Percentiles rank a stretch among this genome's conserved stretches.
phyloP scores from a whole-genome alignment of 2,329 filamentous ascomycete genomes.

The Tolypocladium cylindrosporum region DNA sequence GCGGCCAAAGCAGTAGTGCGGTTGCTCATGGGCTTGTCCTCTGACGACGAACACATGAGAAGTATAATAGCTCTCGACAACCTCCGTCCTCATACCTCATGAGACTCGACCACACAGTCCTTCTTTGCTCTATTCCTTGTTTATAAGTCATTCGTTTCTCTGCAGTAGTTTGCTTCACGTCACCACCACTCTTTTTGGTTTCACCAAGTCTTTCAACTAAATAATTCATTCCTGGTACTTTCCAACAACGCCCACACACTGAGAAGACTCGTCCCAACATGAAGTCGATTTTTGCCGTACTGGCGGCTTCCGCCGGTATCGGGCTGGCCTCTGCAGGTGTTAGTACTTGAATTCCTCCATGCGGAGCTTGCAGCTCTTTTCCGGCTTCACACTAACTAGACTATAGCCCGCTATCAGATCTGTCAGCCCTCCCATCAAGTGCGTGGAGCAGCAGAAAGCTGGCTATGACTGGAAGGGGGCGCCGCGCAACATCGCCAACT shows the following conservation, averaged over 20 bases:
- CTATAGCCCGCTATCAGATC: neutral
- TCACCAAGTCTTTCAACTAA: neutral
- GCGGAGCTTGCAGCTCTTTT: neutral
- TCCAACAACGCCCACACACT: neutral
- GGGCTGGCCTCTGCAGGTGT: neutral
- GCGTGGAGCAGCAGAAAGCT: neutral
- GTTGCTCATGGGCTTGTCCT: too few relatives aligned
- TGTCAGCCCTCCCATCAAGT: neutral
- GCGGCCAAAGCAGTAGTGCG: neutral
- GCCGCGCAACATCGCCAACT: neutral
- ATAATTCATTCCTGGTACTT: neutral
- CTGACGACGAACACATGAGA: neutral
- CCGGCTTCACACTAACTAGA: neutral
- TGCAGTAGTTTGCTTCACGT: neutral
- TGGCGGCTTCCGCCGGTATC: neutral
- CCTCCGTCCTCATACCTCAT: neutral
- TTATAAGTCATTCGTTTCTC: neutral
- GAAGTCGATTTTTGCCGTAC: neutral
- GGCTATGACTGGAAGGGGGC: neutral
- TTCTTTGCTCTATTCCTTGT: neutral
- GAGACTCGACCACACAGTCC: neutral
- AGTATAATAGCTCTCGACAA: neutral
- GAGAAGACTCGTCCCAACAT: neutral
- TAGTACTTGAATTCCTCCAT: neutral
- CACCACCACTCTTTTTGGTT: neutral